Evolutionary conservation across 192 early-diverging fungal species (phyloP), one percentile per base, ranked within the genome.

Genomic region (Kickxella alabastrina): DNA sequence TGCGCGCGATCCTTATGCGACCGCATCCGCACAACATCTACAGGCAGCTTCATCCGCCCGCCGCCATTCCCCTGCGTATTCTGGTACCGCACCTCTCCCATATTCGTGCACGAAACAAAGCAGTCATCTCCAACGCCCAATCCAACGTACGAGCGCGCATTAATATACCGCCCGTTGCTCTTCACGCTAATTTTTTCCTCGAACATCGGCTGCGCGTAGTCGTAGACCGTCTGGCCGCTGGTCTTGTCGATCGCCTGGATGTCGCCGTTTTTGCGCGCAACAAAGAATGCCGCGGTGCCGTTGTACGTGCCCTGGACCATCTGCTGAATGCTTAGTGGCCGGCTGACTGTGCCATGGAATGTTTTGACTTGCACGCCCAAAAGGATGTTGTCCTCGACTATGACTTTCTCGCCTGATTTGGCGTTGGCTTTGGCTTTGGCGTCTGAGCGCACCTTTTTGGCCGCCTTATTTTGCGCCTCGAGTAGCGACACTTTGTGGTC

Each of bases 11-110:
- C 65, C 14, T 79, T 78, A 54, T 91, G 87, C 3, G 84, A 79
- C 31, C 83, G 81, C 79, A 92, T 83, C 17, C 80, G 62, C 45
- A 72, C 83, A 22, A 91, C 80, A 28, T 86, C 80, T 38, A 64
- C 42, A 28, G 59, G 78, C 17, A 78, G 63, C 34, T 65, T 72
- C 40, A 52, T 40, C 48, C 68, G 27, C 10, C 41, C 52, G 18
- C 58, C 22, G 2, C 10, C 68, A 22, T 0, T 6, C 4, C 19
- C 43, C 12, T 44, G 51, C 32, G 2, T 45, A 64, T 31, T 39
- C 57, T 76, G 62, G 58, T 61, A 70, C 49, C 59, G 46, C 28
- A 75, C 27, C 43, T 73, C 54, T 35, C 68, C 62, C 54, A 77
- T 45, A 51, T 76, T 63, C 18, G 62, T 77, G 27, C 66, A 66